These are phyloP conservation scores for Penicillium rolfsii DNA, from an alignment of 2,329 filamentous ascomycete species.

Conservation along the genomic window DNA sequence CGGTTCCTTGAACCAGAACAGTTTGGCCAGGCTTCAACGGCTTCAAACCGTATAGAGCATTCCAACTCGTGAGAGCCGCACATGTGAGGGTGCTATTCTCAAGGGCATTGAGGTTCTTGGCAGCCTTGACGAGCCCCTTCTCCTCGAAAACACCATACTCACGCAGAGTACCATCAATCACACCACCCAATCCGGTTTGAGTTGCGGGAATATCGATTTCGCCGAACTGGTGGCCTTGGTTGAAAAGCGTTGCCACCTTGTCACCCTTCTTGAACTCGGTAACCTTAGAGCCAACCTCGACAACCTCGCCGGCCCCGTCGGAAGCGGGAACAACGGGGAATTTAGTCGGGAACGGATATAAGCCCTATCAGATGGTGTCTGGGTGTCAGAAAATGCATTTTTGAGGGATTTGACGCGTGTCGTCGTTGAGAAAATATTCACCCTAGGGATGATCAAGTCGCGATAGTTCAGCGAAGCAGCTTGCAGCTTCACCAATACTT, in stretches of 20 bases:
- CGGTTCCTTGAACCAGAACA: constrained; percentile 64
- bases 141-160: constrained; percentile 70
- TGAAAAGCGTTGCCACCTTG: constrained; percentile 62
- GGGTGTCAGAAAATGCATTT: neutral
- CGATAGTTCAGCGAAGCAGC: constrained; percentile 56
- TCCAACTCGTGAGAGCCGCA: constrained; percentile 68
- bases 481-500: constrained; percentile 70
- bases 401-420: constrained; percentile 36
- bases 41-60: constrained; percentile 63
- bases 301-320: constrained; percentile 50
- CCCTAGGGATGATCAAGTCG: constrained; percentile 52
- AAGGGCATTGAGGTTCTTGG: constrained; percentile 56
- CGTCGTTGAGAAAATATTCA: constrained; percentile 53
- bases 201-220: constrained; percentile 45
- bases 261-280: constrained; percentile 61
- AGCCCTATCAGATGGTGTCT: constrained; percentile 28
- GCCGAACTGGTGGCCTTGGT: constrained; percentile 59
- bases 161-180: constrained; percentile 68
- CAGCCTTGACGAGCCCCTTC: constrained; percentile 66
- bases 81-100: constrained; percentile 64
- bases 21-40: constrained; percentile 58
- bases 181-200: constrained; percentile 67
- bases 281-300: constrained; percentile 60
- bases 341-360: constrained; percentile 39
- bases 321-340: constrained; percentile 41